Evolutionary conservation across 768 basidiomycete species (phyloP).

Genomic region (Exidia glandulosa): DNA sequence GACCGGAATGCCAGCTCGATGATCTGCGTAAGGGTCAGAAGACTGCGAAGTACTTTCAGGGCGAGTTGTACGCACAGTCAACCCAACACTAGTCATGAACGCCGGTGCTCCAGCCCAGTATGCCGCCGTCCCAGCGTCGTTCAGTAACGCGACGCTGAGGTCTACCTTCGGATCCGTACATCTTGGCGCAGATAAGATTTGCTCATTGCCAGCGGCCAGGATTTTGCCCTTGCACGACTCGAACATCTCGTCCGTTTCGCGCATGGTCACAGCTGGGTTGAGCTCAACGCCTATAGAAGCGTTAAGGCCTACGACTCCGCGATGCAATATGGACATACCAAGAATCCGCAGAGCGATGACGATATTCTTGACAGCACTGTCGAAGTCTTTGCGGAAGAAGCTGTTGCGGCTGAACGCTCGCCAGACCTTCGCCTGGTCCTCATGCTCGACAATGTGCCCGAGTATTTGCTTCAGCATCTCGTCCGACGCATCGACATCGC

Average conservation of each 20-base stretch:
- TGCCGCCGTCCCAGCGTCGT: conserved; percentile 62
- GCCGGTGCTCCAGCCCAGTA: conserved; percentile 54
- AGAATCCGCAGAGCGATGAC: conserved; percentile 47
- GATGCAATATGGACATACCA: background rate
- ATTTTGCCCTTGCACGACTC: conserved; percentile 63
- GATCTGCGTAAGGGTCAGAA: conserved; percentile 28
- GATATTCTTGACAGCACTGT: conserved; percentile 46
- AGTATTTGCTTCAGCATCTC: conserved; percentile 44
- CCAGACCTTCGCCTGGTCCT: conserved; percentile 45
- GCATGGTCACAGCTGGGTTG: conserved; percentile 37
- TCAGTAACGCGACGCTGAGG: conserved; percentile 52
- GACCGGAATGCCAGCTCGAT: conserved; percentile 55
- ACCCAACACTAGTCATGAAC: conserved; percentile 51
- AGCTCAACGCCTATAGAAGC: conserved; percentile 40
- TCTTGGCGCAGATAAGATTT: conserved; percentile 52
- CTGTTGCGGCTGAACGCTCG: conserved; percentile 53
- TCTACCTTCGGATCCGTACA: conserved; percentile 48
- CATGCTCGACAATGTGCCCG: conserved; percentile 33
- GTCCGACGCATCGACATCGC: conserved; percentile 44
- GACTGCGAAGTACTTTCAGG: background rate
- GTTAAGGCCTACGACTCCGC: background rate
- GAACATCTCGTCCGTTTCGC: conserved; percentile 53
- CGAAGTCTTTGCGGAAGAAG: conserved; percentile 47
- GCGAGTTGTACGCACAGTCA: conserved; percentile 36
- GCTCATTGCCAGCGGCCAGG: conserved; percentile 55